Evolutionary conservation across 2,329 filamentous ascomycete genomes (phyloP).

Genomic region (Penicillium sp.): DNA sequence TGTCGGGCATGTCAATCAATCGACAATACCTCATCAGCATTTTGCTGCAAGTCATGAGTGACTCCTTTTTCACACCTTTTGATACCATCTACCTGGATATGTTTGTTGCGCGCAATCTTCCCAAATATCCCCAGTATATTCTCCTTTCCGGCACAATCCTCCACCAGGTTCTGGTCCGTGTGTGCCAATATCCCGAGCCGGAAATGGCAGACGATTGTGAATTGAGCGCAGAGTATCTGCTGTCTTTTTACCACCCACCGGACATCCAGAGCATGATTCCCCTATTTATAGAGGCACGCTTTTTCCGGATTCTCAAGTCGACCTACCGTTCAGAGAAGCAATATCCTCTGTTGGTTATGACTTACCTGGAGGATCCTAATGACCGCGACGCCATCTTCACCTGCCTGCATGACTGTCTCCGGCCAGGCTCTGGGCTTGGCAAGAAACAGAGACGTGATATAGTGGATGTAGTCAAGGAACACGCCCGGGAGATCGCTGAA

Average conservation of each 20-base stretch:
- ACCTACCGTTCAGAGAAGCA: slow-evolving; percentile 78
- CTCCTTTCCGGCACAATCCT: slow-evolving; percentile 83
- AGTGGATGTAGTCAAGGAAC: slow-evolving; percentile 61
- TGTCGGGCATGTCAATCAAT: slow-evolving; percentile 65
- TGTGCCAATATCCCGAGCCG: slow-evolving; percentile 78
- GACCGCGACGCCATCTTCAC: slow-evolving; percentile 74
- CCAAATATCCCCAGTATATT: slow-evolving; percentile 95
- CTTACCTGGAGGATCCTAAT: slow-evolving; percentile 80
- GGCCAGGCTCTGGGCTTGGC: slow-evolving; percentile 60
- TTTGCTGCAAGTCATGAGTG: slow-evolving; percentile 82
- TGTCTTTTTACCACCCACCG: slow-evolving; percentile 89
- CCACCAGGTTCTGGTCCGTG: slow-evolving; percentile 72
- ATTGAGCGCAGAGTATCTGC: slow-evolving; percentile 90
- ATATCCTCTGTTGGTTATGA: slow-evolving; percentile 72
- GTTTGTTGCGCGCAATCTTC: slow-evolving; percentile 93
- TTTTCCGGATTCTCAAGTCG: slow-evolving; percentile 88
- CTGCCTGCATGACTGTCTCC: slow-evolving; percentile 73
- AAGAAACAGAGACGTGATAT: slow-evolving; percentile 73
- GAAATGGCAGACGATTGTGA: slow-evolving; percentile 91
- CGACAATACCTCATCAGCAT: slow-evolving; percentile 92
- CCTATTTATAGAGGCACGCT: slow-evolving; percentile 73
- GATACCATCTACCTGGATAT: slow-evolving; percentile 96
- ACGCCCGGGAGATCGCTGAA: slow-evolving; percentile 64
- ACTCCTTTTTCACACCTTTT: slow-evolving; percentile 65
- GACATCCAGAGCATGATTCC: slow-evolving; percentile 74